A percentile compares a stretch with the other conserved stretches of the same genome.
Conservation (phyloP, 805 yeast genomes). For the Brettanomyces naardenensis region DNA sequence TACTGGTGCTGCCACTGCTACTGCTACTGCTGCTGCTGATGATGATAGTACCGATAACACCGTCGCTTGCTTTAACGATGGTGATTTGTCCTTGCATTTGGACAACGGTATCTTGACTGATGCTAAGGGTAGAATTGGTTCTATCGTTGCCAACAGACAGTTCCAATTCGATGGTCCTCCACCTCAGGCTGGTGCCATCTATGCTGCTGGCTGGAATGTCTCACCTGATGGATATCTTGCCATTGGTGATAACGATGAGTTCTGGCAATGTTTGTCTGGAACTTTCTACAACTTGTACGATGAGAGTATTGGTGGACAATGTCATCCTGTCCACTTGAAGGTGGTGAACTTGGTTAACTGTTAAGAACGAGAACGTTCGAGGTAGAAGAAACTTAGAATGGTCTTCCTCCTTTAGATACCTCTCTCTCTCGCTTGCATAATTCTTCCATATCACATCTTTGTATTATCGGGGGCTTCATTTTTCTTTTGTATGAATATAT, state of each 20-base stretch:
- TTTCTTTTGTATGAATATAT: no score
- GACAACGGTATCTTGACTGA: conserved; percentile 36
- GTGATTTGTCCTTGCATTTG: conserved; percentile 37
- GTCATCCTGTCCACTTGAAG: conserved; percentile 36
- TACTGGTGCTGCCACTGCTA: conserved; percentile 26
- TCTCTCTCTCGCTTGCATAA: neutral
- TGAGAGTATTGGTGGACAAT: conserved; percentile 38
- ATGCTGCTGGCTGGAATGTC: conserved; percentile 46
- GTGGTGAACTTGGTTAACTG: conserved; percentile 34
- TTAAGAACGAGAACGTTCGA: conserved; percentile 12
- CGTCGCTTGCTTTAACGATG: conserved; percentile 28
- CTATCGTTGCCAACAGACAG: conserved; percentile 55
- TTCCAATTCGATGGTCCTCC: conserved; percentile 63
- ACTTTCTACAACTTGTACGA: conserved; percentile 53
- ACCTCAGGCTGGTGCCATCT: conserved; percentile 52
- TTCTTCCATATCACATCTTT: neutral
- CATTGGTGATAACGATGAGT: conserved; percentile 37
- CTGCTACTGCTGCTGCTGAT: conserved; percentile 14
- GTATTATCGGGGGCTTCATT: neutral
- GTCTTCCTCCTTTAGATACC: no score
- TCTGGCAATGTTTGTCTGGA: conserved; percentile 50
- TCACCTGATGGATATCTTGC: conserved; percentile 38
- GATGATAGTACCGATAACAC: conserved; percentile 13
- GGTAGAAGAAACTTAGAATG: neutral
- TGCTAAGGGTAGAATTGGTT: conserved; percentile 43